Evolutionary conservation across 1,139 yeast genomes (phyloP).

Genomic region (Kodamaea suecica): DNA sequence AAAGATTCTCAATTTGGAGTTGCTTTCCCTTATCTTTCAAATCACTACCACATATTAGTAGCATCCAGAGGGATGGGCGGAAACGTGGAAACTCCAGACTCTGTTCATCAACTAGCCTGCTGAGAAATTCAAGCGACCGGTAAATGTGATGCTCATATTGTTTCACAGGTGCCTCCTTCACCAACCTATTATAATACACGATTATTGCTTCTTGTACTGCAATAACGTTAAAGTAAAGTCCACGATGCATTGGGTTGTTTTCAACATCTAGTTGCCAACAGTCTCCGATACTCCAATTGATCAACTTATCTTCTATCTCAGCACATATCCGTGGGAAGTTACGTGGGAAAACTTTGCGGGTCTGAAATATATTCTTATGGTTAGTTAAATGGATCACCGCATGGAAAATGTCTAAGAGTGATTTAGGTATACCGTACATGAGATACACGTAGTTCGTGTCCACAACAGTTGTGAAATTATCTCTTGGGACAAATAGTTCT

Average conservation of each 20-base stretch:
- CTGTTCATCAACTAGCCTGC: not conserved
- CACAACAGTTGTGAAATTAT: constrained; percentile 8
- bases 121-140: constrained; percentile 12
- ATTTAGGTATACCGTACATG: constrained; percentile 48
- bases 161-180: constrained; percentile 24
- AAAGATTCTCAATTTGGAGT: constrained; percentile 30
- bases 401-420: constrained; percentile 43
- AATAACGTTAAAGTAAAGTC: constrained; percentile 33
- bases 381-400: constrained; percentile 48
- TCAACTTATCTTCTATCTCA: constrained; percentile 48
- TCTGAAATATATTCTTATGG: constrained; percentile 47
- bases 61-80: constrained; percentile 48
- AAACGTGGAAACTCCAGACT: constrained; percentile 12
- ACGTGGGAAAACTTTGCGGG: constrained; percentile 47
- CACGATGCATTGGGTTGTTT: constrained; percentile 32
- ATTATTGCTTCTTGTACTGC: constrained; percentile 44
- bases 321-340: constrained; percentile 56
- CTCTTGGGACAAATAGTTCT: not conserved
- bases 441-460: constrained; percentile 29
- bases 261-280: constrained; percentile 36
- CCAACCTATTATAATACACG: constrained; percentile 44
- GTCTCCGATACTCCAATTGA: constrained; percentile 42
- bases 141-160: constrained; percentile 27
- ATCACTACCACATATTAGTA: constrained; percentile 49
- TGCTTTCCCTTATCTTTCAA: constrained; percentile 22